A percentile compares a stretch with the other conserved stretches of the same genome.
These are phyloP conservation scores for Nidularia sp. DNA, from an alignment of 768 basidiomycete genomes.

Conservation along the genomic window DNA sequence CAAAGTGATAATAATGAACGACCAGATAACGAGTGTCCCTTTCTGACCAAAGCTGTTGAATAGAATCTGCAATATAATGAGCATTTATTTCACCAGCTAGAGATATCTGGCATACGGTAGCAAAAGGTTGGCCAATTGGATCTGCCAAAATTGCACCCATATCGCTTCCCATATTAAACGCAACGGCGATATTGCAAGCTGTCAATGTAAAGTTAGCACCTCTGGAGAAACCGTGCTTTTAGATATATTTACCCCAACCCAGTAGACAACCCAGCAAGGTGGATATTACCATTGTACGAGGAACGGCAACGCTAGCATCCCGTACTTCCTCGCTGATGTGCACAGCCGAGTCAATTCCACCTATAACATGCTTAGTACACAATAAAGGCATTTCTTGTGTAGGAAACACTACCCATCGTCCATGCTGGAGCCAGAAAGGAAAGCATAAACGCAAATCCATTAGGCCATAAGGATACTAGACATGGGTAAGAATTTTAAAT, in stretches of 20 bases:
- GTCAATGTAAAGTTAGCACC: neutral
- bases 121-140: slow-evolving; percentile 39
- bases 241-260: slow-evolving; percentile 30
- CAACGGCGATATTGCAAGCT: slow-evolving; percentile 40
- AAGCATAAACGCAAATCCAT: slow-evolving; percentile 41
- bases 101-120: slow-evolving; percentile 11
- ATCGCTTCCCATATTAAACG: slow-evolving; percentile 47
- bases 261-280: slow-evolving; percentile 38
- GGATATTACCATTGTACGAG: slow-evolving; percentile 44
- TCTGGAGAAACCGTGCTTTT: neutral
- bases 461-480: slow-evolving; percentile 35
- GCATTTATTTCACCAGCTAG: neutral
- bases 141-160: slow-evolving; percentile 30
- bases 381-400: slow-evolving; percentile 16
- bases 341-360: slow-evolving; percentile 35
- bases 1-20: neutral
- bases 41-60: neutral
- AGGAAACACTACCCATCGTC: slow-evolving; percentile 9
- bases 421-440: slow-evolving; percentile 13
- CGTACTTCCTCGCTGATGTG: slow-evolving; percentile 53
- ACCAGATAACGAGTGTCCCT: neutral
- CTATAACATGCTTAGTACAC: slow-evolving; percentile 30
- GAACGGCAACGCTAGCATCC: slow-evolving; percentile 50
- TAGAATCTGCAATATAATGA: neutral
- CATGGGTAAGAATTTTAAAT: neutral